Base-by-base conservation (phyloP, 306 rosid genomes). In the Heteromeles arbutifolia region DNA sequence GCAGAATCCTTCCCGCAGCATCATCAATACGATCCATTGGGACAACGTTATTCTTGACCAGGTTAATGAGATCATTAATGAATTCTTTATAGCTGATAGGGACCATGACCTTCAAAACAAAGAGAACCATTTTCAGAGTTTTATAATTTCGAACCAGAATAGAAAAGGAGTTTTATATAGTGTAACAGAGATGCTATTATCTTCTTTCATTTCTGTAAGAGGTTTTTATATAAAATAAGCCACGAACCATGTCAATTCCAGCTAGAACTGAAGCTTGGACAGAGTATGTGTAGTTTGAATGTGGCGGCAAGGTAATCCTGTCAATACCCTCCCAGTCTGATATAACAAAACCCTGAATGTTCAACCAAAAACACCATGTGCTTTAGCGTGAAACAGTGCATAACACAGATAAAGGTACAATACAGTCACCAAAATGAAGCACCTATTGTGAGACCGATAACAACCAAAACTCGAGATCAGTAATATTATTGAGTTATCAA, bases 271-370 rank as follows among this genome's bases (percentile, higher is more conserved):
- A 50, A 69, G 93, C 91, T 85, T 95, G 89, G 68, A 95, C 89
- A 28, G 97, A 89, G 86, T 85, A 95, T 14, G 99, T 67, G 88
- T 92, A 92, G 82, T 95, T 92, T 72, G 93, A 76, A 87, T 86
- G 92, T 1, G 86, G 87, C 19, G 97, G 91, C 8, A 96, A 10
- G 29, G 97, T 92, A 66, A 92, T 85, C 82, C 83, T 87, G 81
- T 95, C 99, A 74, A 95, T 69, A 69, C 97, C 99, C 81, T 88
- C 91, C 99, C 99, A 95, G 80, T 95, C 99, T 59, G 99, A 92
- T 81, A 95, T 95, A 81, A 95, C 97, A 87, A 95, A 95, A 70
- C 99, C 99, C 99, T 95, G 91, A 80, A 56, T 81, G 78, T 81
- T 72, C 85, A 79, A 70, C 44, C 69, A 50, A 70, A 77, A 77